These are phyloP conservation scores for Ogataea hybrid DNA, from an alignment of 1,139 yeast species.

Conservation along the genomic window DNA sequence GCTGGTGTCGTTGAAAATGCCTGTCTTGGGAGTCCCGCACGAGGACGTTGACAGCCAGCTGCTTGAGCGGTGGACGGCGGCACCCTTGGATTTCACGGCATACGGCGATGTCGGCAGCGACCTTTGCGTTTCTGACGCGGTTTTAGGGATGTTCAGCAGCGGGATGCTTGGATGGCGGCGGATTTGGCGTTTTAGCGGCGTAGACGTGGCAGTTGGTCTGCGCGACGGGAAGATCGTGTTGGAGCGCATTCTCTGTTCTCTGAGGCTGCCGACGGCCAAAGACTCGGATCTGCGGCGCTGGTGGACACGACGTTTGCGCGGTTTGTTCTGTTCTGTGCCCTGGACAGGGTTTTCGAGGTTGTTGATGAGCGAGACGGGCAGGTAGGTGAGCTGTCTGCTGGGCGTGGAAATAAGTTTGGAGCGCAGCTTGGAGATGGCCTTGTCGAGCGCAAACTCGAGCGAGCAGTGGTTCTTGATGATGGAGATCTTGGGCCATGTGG, in stretches of 20 bases:
- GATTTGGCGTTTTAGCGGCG: slow-evolving; percentile 5
- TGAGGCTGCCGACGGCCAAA: slow-evolving; percentile 8
- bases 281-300: slow-evolving; percentile 22
- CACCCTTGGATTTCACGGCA: background rate
- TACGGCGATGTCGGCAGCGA: slow-evolving; percentile 10
- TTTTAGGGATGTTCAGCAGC: slow-evolving; percentile 6
- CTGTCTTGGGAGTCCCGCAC: background rate
- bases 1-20: background rate
- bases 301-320: slow-evolving; percentile 9
- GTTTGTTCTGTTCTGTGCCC: background rate
- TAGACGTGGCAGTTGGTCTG: slow-evolving; percentile 4
- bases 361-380: slow-evolving; percentile 18
- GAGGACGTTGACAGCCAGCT: background rate
- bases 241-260: slow-evolving; percentile 10
- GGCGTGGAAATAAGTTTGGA: slow-evolving; percentile 53
- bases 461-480: slow-evolving; percentile 86
- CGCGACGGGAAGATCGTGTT: slow-evolving; percentile 9
- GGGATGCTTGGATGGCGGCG: slow-evolving; percentile 13
- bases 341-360: background rate
- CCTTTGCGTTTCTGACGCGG: background rate
- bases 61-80: background rate
- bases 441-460: slow-evolving; percentile 83
- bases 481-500: slow-evolving; percentile 91
- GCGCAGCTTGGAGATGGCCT: slow-evolving; percentile 65
- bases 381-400: slow-evolving; percentile 8